Base-by-base conservation (phyloP, 495 filamentous ascomycete species). In the Aspergillus ostianus region DNA sequence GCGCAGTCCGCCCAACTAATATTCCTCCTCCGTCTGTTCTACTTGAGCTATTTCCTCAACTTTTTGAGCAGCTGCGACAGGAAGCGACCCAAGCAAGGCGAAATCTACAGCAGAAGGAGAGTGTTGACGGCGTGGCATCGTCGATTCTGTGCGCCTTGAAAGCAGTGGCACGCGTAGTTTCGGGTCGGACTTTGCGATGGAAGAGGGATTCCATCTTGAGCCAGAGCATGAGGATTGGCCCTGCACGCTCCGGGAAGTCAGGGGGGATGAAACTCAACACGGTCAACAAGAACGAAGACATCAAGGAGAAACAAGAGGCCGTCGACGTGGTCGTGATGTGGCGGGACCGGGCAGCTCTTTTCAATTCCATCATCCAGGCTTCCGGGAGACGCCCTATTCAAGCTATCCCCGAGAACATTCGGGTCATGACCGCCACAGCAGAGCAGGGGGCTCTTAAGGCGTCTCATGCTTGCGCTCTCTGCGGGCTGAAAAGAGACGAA, bases 211-310 rank as follows among this genome's bases (percentile, higher is more conserved):
- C 80, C 52, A 82, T 87, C 64, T 82, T 97, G n/a, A 81, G 86
- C n/a, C 90, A 96, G 71, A 84, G 86, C 64, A 96, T 93, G 90
- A 85, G 87, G 51, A 94, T 97, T 62, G 87, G 88, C 0, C 83
- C 85, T 13, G 89, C 91, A 2, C 83, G 82, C 23, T 78, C 84
- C 12, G 83, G 83, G 2, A 87, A 86, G 60, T 60, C 76, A 23
- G 83, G 81, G 49, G 92, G 93, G 23, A 97, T 98, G 94, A 97
- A 96, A 72, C 84, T 98, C 9, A 85, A 86, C 3, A 86, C 87
- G 8, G 77, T 95, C 15, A 91, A 93, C 70, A 91, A 88, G 71
- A 77, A 84, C 26, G 92, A 98, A 73, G 76, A 81, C 41, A 84
- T 85, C 36, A 90, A 88, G 63, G 94, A 98, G 76, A 90, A 96